These are phyloP conservation scores for Fonsecaea pugnacius DNA, from an alignment of 2,329 filamentous ascomycete species.

Conservation along the genomic window DNA sequence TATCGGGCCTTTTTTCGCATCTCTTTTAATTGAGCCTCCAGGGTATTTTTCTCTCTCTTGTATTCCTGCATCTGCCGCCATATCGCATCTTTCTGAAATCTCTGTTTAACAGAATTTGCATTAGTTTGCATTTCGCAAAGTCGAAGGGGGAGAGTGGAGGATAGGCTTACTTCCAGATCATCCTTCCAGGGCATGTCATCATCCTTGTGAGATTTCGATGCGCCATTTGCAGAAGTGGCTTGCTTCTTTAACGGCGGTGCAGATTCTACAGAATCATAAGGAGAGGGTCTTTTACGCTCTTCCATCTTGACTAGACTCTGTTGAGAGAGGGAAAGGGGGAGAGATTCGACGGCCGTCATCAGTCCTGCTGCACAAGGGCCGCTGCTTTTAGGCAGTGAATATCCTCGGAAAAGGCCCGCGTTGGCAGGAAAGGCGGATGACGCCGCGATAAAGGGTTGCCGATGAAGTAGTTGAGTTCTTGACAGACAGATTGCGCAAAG, in stretches of 20 bases:
- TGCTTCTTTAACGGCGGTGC: slow-evolving; percentile 91
- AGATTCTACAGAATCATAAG: slow-evolving; percentile 77
- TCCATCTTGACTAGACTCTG: slow-evolving; percentile 91
- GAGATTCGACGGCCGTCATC: slow-evolving; percentile 84
- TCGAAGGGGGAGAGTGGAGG: slow-evolving; percentile 28
- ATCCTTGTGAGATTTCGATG: slow-evolving; percentile 63
- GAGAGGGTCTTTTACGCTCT: slow-evolving; percentile 95
- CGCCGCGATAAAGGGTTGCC: neutral
- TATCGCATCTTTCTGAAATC: slow-evolving; percentile 94
- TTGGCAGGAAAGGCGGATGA: slow-evolving; percentile 16
- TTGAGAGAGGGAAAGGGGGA: slow-evolving; percentile 71
- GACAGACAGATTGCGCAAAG: slow-evolving; percentile 16
- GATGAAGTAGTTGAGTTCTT: slow-evolving; percentile 9
- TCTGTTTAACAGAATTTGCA: slow-evolving; percentile 55
- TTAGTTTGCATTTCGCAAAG: slow-evolving; percentile 15
- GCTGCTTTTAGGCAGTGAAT: slow-evolving; percentile 12
- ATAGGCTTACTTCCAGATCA: slow-evolving; percentile 71
- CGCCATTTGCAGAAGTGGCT: slow-evolving; percentile 75
- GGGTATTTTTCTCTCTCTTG: slow-evolving; percentile 81
- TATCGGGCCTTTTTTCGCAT: slow-evolving; percentile 76
- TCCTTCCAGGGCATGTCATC: slow-evolving; percentile 72
- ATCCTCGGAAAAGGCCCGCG: slow-evolving; percentile 16
- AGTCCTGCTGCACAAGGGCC: slow-evolving; percentile 59
- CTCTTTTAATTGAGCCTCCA: slow-evolving; percentile 81
- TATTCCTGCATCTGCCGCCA: slow-evolving; percentile 98